Evolutionary conservation across 1,284 basidiomycete species (phyloP).

Genomic region (Cutaneotrichosporon mucoides): DNA sequence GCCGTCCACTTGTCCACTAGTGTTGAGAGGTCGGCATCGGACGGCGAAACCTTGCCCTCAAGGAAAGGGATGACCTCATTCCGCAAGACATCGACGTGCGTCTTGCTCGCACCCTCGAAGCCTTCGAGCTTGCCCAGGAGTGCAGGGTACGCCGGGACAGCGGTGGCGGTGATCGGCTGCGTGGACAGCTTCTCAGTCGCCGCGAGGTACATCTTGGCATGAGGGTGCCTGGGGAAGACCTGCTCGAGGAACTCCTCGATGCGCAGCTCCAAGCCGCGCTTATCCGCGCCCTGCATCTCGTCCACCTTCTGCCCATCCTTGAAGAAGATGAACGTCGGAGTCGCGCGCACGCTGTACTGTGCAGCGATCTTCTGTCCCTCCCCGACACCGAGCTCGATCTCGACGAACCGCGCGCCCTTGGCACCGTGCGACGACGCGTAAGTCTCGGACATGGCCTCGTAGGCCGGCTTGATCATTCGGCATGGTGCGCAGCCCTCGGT

Average conservation of each 20-base stretch:
- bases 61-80: slow-evolving; percentile 61
- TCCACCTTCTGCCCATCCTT: slow-evolving; percentile 69
- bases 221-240: slow-evolving; percentile 58
- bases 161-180: slow-evolving; percentile 69
- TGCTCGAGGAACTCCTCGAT: slow-evolving; percentile 54
- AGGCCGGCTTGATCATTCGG: slow-evolving; percentile 61
- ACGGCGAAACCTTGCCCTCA: slow-evolving; percentile 50
- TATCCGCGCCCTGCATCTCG: slow-evolving; percentile 66
- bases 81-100: slow-evolving; percentile 54
- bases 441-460: slow-evolving; percentile 50
- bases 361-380: slow-evolving; percentile 59
- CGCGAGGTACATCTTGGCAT: slow-evolving; percentile 61
- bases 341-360: slow-evolving; percentile 66
- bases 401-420: slow-evolving; percentile 59
- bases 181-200: slow-evolving; percentile 62
- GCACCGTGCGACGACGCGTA: slow-evolving; percentile 30
- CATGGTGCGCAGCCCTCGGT: slow-evolving; percentile 63
- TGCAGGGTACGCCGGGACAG: slow-evolving; percentile 64
- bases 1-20: slow-evolving; percentile 52
- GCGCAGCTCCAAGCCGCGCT: slow-evolving; percentile 34
- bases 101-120: slow-evolving; percentile 50
- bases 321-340: slow-evolving; percentile 83
- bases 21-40: slow-evolving; percentile 24
- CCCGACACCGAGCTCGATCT: slow-evolving; percentile 71
- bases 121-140: slow-evolving; percentile 62